phyloP scores from a whole-genome alignment of 2,329 filamentous ascomycete genomes.

The Xylaria multiplex region DNA sequence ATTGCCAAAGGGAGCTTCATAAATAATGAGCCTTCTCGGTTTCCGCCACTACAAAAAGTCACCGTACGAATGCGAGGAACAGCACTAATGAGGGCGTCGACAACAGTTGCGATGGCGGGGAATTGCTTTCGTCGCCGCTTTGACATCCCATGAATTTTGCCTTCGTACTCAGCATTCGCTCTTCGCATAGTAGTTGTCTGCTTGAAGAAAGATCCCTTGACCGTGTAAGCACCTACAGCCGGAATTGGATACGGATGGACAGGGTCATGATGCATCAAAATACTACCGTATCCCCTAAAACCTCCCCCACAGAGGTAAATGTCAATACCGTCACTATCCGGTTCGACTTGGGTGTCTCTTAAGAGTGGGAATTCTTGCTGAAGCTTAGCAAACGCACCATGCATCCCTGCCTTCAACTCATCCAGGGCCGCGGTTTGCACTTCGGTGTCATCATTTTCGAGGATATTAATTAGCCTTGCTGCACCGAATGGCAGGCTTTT shows the following conservation, averaged over 20 bases:
- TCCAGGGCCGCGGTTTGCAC: constrained; percentile 59
- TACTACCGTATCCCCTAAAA: constrained; percentile 89
- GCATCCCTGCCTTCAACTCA: constrained; percentile 68
- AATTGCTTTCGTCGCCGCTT: constrained; percentile 82
- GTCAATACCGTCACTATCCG: constrained; percentile 62
- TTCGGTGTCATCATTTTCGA: constrained; percentile 54
- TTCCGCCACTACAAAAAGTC: constrained; percentile 87
- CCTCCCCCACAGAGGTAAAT: constrained; percentile 91
- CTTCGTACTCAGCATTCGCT: constrained; percentile 60
- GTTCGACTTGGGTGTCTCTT: constrained; percentile 51
- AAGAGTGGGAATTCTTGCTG: constrained; percentile 63
- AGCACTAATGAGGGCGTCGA: constrained; percentile 76
- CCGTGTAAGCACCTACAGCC: constrained; percentile 81
- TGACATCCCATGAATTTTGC: constrained; percentile 79
- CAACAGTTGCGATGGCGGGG: constrained; percentile 81
- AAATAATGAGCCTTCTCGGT: constrained; percentile 84
- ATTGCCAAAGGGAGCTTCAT: constrained; percentile 69
- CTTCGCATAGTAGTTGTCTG: constrained; percentile 62
- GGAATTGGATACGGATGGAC: constrained; percentile 84
- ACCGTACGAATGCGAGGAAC: constrained; percentile 77
- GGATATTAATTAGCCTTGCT: constrained; percentile 63
- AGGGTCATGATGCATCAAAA: constrained; percentile 81
- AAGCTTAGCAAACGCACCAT: constrained; percentile 66
- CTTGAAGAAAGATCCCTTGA: constrained; percentile 68
- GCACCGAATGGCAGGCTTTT: constrained; percentile 71